A percentile compares a stretch with the other conserved stretches of the same genome.
These are phyloP conservation scores for Tilletia indica DNA, from an alignment of 1,284 basidiomycete genomes.

Conservation along the genomic window DNA sequence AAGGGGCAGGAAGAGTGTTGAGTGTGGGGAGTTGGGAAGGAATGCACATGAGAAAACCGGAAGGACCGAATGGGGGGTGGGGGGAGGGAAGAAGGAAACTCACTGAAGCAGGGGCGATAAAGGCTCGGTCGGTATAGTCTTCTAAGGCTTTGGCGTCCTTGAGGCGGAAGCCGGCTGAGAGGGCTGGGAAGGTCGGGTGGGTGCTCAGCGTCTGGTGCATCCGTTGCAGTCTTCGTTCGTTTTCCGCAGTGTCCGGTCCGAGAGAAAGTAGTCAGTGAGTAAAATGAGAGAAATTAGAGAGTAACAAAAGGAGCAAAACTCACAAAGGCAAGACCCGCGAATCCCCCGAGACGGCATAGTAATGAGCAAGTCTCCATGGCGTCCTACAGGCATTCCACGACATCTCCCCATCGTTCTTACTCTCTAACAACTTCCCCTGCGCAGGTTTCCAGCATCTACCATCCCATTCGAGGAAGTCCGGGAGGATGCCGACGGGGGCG, in stretches of 20 bases:
- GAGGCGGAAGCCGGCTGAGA: slow-evolving; percentile 40
- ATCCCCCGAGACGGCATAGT: slow-evolving; percentile 42
- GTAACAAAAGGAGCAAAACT: neutral
- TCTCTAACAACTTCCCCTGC: slow-evolving; percentile 37
- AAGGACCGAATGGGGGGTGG: too few relatives aligned
- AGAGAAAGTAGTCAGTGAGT: neutral
- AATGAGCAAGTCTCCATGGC: slow-evolving; percentile 47
- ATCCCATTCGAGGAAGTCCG: slow-evolving; percentile 41
- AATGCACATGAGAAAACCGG: too few relatives aligned
- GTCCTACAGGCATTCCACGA: slow-evolving; percentile 52
- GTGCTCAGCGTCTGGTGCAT: slow-evolving; percentile 29
- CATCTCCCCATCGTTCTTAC: slow-evolving; percentile 41
- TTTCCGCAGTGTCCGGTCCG: neutral
- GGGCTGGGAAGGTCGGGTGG: slow-evolving; percentile 34
- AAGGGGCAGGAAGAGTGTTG: too few relatives aligned
- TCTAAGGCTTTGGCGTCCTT: slow-evolving; percentile 30
- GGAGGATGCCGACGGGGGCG: slow-evolving; percentile 32
- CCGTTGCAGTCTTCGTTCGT: slow-evolving; percentile 27
- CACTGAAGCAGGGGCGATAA: slow-evolving; percentile 39
- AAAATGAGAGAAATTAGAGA: neutral
- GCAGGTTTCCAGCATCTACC: slow-evolving; percentile 29
- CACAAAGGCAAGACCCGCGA: slow-evolving; percentile 34
- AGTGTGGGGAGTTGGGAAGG: too few relatives aligned
- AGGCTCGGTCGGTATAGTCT: slow-evolving; percentile 45
- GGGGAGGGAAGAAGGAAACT: too few relatives aligned